Base-by-base conservation (phyloP, 1,284 basidiomycete species). In the Mixia osmundae region DNA sequence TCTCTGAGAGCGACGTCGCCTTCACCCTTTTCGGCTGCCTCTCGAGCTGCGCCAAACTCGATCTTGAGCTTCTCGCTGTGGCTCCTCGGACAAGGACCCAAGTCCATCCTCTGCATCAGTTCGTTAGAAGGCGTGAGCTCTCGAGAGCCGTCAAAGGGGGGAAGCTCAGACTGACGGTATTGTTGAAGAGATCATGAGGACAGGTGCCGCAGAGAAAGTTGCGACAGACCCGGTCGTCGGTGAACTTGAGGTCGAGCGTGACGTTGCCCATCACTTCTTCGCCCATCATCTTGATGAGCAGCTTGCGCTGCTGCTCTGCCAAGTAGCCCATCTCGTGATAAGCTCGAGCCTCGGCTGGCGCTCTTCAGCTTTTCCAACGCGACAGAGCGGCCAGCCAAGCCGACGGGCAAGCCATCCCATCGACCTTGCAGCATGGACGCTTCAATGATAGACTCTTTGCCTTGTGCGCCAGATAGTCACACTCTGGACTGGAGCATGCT, bases 21-120 rank as follows among this genome's bases (percentile, higher is more conserved):
- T 18, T 32, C 26, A 11, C 27, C 26, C 9, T 32, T 25, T 15
- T 29, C 26, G 31, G 41, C 41, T 21, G 26, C 31, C 47, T 76
- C 72, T 39, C 71, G 67, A 19, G 78, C 76, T 21, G 74, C 72
- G 45, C 76, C 56, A 57, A 78, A 95, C 50, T 94, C 82, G 25
- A 78, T 79, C 60, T 87, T 85, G 46, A 95, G 68, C 37, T 83
- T 73, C 50, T 91, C 82, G 5, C 79, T 82, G 56, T 99, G 91
- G 15, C 83, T 82, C 56, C 89, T 89, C 3, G 91, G 83, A 56
- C 91, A 99, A 37, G 87, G 76, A 18, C 91, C 91, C 9, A 99
- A 65, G 58, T 99, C 91, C 80, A 97, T 97, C 89, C 95, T 95
- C 87, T 95, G 52, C 21, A 36, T n/a, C n/a, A n/a, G n/a, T n/a